Percentiles rank a stretch among this genome's conserved stretches.
These are phyloP conservation scores for Globisporangium ultimum DNA, from an alignment of 352 stramenopile genomes.

Conservation along the genomic window DNA sequence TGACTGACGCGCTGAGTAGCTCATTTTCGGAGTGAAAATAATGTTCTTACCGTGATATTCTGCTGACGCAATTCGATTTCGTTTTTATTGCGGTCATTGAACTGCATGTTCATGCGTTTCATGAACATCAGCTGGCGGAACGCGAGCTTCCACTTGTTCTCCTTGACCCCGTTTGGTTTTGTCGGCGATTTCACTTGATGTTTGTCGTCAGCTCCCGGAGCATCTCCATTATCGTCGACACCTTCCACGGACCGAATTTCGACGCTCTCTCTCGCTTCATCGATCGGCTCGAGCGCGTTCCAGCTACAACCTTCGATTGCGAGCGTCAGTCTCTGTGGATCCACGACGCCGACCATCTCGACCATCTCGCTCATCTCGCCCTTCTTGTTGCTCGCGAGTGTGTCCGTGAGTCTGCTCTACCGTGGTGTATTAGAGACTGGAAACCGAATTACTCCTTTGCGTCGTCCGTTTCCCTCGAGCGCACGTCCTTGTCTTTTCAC, in stretches of 20 bases:
- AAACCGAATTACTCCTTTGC: not conserved
- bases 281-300: constrained; percentile 11
- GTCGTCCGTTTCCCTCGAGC: not conserved
- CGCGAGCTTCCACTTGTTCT: constrained; percentile 75
- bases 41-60: constrained; percentile 55
- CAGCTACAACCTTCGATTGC: not conserved
- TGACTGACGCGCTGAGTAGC: not conserved
- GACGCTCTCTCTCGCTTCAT: constrained; percentile 4
- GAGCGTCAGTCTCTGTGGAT: not conserved
- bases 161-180: constrained; percentile 10
- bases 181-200: not conserved
- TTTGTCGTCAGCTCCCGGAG: no score
- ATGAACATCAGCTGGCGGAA: constrained; percentile 83
- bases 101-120: constrained; percentile 80
- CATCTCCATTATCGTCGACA: not conserved
- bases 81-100: constrained; percentile 71
- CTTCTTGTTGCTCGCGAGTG: not conserved
- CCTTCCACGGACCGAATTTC: constrained; percentile 10
- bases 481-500: no score
- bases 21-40: not conserved
- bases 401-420: not conserved
- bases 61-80: constrained; percentile 78
- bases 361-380: not conserved
- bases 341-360: not conserved
- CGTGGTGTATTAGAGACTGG: not conserved